Percentiles rank a stretch among this genome's conserved stretches.
These are phyloP conservation scores for Apophysomyces ossiformis DNA, from an alignment of 371 early-diverging fungal genomes.

Conservation along the genomic window DNA sequence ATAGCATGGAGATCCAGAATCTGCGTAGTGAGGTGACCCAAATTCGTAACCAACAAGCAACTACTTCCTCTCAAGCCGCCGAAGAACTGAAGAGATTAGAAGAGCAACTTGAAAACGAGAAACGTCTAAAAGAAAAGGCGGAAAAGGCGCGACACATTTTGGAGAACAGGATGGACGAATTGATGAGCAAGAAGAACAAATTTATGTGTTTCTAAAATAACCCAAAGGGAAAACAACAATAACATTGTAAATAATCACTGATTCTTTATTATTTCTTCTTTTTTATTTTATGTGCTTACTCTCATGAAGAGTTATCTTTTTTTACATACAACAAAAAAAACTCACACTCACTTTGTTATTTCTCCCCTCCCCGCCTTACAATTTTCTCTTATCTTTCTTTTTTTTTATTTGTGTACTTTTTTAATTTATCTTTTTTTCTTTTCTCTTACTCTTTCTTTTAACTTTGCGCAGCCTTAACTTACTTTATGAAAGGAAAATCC, in stretches of 20 bases:
- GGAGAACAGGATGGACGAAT: conserved; percentile 53
- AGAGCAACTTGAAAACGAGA: conserved; percentile 38
- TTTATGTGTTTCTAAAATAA: conserved; percentile 55
- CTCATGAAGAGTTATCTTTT: neutral
- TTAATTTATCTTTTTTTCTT: too few relatives aligned
- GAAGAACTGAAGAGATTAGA: conserved; percentile 33
- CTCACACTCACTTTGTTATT: neutral
- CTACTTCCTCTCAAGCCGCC: conserved; percentile 16
- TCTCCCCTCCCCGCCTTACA: neutral
- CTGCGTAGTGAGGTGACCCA: conserved; percentile 44
- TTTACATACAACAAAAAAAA: neutral
- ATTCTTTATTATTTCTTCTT: neutral
- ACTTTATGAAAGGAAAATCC: neutral
- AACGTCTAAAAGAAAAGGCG: conserved; percentile 49
- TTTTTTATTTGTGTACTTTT: conserved; percentile 1
- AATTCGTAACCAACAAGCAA: conserved; percentile 18
- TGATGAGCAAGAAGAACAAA: conserved; percentile 56
- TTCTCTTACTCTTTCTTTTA: too few relatives aligned
- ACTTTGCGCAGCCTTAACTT: neutral
- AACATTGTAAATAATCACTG: neutral
- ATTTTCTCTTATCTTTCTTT: neutral
- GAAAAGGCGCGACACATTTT: conserved; percentile 53
- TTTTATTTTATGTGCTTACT: neutral
- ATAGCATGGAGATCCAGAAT: conserved; percentile 42
- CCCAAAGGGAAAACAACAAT: neutral